Conservation (phyloP, 331 rosid genomes). For the Spiraea crenata region DNA sequence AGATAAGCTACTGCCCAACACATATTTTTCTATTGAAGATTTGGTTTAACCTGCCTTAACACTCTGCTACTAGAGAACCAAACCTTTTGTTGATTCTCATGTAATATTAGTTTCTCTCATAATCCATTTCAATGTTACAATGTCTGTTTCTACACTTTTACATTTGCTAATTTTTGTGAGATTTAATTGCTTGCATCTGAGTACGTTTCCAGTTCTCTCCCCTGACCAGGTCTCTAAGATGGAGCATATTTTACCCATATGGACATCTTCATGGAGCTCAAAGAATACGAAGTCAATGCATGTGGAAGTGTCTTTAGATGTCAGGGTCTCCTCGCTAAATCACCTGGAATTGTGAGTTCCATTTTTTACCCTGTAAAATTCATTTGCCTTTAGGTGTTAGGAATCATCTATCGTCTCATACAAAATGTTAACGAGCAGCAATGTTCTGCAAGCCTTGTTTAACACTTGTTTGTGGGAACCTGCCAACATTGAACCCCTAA, state of each 20-base stretch:
- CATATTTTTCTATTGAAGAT: background rate
- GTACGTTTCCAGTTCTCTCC: constrained; percentile 72
- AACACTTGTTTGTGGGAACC: background rate
- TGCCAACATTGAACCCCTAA: constrained; percentile 11
- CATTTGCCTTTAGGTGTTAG: background rate
- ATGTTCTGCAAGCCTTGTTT: background rate
- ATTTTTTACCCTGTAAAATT: background rate
- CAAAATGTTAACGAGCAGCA: background rate
- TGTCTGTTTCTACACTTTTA: background rate
- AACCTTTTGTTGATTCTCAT: background rate
- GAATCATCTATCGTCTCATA: constrained; percentile 15
- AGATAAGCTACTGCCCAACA: background rate
- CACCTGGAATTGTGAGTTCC: constrained; percentile 66
- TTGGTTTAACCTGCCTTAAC: constrained; percentile 1
- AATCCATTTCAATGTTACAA: background rate
- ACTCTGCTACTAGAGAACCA: background rate
- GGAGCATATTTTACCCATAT: constrained; percentile 73
- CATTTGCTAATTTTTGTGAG: constrained; percentile 15
- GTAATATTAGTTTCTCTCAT: background rate
- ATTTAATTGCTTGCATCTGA: constrained; percentile 46
- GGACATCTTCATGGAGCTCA: constrained; percentile 51
- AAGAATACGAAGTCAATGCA: constrained; percentile 39
- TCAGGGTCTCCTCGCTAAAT: constrained; percentile 67
- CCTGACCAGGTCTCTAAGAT: constrained; percentile 75
- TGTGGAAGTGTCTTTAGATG: constrained; percentile 54